Evolutionary conservation across 352 stramenopile genomes (phyloP).

Genomic region (Aphanomyces invadans): DNA sequence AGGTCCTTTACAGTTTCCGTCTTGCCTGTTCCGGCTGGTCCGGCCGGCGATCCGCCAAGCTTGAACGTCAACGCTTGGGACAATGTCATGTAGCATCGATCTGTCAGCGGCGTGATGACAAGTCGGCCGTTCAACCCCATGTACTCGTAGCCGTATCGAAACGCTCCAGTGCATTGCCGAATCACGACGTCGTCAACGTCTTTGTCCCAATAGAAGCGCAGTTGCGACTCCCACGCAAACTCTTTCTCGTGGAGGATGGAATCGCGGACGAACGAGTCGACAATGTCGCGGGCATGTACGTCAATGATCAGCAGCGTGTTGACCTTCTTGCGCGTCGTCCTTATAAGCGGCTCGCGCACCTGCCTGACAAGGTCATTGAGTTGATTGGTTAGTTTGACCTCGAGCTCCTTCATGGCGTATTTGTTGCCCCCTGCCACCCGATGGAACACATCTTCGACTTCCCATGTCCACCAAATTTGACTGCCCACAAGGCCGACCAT

Average conservation of each 20-base stretch:
- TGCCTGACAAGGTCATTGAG: constrained; percentile 87
- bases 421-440: constrained; percentile 86
- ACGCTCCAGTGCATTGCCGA: constrained; percentile 86
- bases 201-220: constrained; percentile 88
- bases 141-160: constrained; percentile 92
- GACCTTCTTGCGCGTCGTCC: constrained; percentile 86
- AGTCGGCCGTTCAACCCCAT: constrained; percentile 88
- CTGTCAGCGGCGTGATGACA: constrained; percentile 89
- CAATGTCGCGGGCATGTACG: constrained; percentile 85
- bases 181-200: constrained; percentile 87
- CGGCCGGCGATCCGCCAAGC: constrained; percentile 81
- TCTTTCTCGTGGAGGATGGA: constrained; percentile 87
- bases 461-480: constrained; percentile 93
- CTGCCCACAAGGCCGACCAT: constrained; percentile 90
- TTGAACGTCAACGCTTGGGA: constrained; percentile 91
- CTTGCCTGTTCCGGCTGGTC: constrained; percentile 87
- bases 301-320: constrained; percentile 90
- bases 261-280: constrained; percentile 84
- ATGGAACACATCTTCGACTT: constrained; percentile 90
- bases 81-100: constrained; percentile 92
- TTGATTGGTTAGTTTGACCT: constrained; percentile 82
- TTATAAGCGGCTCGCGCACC: constrained; percentile 82
- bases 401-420: constrained; percentile 91
- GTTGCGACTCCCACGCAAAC: constrained; percentile 86
- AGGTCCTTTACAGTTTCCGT: constrained; percentile 92